Percentiles rank a stretch among this genome's conserved stretches.
Evolutionary conservation across 768 basidiomycete genomes (phyloP).

Genomic region (Epithele typhae): DNA sequence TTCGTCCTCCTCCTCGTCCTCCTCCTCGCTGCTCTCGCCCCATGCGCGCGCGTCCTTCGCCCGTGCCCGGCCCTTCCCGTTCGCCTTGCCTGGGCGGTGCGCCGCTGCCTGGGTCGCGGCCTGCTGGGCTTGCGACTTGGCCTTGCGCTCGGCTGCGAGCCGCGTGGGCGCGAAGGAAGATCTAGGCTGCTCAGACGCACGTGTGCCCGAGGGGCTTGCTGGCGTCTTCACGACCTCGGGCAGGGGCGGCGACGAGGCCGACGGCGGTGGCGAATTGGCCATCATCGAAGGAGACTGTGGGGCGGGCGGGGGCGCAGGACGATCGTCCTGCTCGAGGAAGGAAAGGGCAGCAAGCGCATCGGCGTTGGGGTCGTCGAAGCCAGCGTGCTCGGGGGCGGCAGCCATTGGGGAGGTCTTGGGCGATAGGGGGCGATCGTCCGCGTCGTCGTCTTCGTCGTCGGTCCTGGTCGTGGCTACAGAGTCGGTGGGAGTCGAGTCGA

Average conservation of each 20-base stretch:
- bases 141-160: conserved; percentile 80
- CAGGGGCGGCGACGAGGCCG: conserved; percentile 24
- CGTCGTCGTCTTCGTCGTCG: conserved; percentile 8
- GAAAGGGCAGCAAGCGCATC: conserved; percentile 79
- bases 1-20: conserved; percentile 77
- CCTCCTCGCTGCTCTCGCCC: conserved; percentile 77
- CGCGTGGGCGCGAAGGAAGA: conserved; percentile 89
- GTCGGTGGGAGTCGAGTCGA: conserved; percentile 10
- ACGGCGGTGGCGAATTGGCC: conserved; percentile 28
- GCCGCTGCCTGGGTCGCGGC: conserved; percentile 76
- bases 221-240: conserved; percentile 22
- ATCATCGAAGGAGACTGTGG: conserved; percentile 31
- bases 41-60: conserved; percentile 40
- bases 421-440: neutral
- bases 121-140: conserved; percentile 79
- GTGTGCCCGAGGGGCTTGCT: conserved; percentile 20
- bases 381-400: conserved; percentile 15
- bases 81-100: conserved; percentile 64
- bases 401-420: conserved; percentile 1
- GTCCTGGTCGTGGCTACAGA: conserved; percentile 18
- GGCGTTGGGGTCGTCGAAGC: conserved; percentile 42
- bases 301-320: conserved; percentile 20
- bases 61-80: conserved; percentile 37
- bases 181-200: conserved; percentile 36
- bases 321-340: conserved; percentile 58